phyloP scores from a whole-genome alignment of 768 basidiomycete species.

The Amanita molliuscula region DNA sequence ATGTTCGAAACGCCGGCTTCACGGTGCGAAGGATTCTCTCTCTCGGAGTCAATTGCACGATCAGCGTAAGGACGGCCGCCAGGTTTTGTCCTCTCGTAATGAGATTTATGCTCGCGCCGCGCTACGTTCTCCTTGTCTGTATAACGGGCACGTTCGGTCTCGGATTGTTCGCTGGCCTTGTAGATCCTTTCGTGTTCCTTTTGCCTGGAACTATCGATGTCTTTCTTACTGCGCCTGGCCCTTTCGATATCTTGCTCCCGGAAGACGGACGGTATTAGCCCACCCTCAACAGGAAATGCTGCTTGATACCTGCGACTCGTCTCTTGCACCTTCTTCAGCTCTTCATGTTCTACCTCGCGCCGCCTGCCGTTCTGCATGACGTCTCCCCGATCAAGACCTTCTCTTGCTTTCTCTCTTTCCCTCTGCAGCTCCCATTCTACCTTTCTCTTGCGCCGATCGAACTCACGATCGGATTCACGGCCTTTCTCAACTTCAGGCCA shows the following conservation, averaged over 20 bases:
- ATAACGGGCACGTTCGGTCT: not conserved
- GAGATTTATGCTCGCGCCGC: not conserved
- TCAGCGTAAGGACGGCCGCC: not conserved
- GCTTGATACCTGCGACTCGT: slow-evolving; percentile 1
- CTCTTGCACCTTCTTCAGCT: slow-evolving; percentile 4
- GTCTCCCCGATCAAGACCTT: not conserved
- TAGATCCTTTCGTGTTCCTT: slow-evolving; percentile 1
- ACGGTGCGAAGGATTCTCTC: slow-evolving; percentile 1
- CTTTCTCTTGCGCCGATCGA: slow-evolving; percentile 9
- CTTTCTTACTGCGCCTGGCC: not conserved
- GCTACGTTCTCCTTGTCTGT: slow-evolving; percentile 3
- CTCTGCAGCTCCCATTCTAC: slow-evolving; percentile 9
- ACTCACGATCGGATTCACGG: slow-evolving; percentile 8
- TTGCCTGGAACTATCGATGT: not conserved
- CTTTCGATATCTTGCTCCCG: slow-evolving; percentile 2
- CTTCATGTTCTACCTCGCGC: slow-evolving; percentile 7
- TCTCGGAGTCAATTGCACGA: slow-evolving; percentile 4
- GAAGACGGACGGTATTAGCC: not conserved
- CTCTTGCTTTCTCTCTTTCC: slow-evolving; percentile 8
- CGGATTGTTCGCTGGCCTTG: not conserved
- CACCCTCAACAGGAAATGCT: not conserved
- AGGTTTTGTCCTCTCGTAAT: not conserved
- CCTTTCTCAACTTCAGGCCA: slow-evolving; percentile 2
- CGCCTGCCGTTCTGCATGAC: slow-evolving; percentile 8
- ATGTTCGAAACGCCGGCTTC: not conserved